Conservation (phyloP, 2,329 filamentous ascomycete species). For the Monosporascus sp. region DNA sequence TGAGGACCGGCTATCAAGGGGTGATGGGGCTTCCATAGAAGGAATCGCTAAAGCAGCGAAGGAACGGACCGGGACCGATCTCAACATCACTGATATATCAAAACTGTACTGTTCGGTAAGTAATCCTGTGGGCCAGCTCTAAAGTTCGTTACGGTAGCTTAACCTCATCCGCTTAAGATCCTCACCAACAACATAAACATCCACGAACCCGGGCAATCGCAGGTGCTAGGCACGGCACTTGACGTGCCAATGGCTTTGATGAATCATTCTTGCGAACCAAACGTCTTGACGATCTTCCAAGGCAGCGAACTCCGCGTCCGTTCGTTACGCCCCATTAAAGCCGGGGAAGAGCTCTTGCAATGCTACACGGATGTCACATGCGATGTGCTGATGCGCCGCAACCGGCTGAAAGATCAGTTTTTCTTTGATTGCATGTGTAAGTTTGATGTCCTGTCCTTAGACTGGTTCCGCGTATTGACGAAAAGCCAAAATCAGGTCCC, state of each 20-base stretch:
- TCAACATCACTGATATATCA: constrained; percentile 1
- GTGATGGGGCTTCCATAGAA: constrained; percentile 4
- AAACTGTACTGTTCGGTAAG: background rate
- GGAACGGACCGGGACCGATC: background rate
- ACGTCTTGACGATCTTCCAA: constrained; percentile 27
- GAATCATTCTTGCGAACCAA: constrained; percentile 33
- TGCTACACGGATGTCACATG: constrained; percentile 23
- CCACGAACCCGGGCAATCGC: constrained; percentile 12
- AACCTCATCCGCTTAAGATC: constrained; percentile 11
- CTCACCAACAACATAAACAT: constrained; percentile 20
- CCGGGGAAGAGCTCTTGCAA: constrained; percentile 30
- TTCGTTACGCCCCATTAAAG: constrained; percentile 22
- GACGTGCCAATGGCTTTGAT: constrained; percentile 25
- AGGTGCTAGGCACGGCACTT: constrained; percentile 21
- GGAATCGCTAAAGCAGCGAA: constrained; percentile 2
- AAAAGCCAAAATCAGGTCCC: constrained; percentile 10
- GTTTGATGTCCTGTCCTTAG: background rate
- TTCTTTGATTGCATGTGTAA: constrained; percentile 25
- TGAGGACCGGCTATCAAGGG: constrained; percentile 7
- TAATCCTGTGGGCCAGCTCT: background rate
- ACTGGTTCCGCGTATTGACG: background rate
- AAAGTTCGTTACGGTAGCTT: background rate
- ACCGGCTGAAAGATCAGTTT: constrained; percentile 15
- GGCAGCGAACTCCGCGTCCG: constrained; percentile 25
- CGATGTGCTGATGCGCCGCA: constrained; percentile 16